Evolutionary conservation across 2,329 filamentous ascomycete species (phyloP).

Genomic region (Penicillium concentricum): DNA sequence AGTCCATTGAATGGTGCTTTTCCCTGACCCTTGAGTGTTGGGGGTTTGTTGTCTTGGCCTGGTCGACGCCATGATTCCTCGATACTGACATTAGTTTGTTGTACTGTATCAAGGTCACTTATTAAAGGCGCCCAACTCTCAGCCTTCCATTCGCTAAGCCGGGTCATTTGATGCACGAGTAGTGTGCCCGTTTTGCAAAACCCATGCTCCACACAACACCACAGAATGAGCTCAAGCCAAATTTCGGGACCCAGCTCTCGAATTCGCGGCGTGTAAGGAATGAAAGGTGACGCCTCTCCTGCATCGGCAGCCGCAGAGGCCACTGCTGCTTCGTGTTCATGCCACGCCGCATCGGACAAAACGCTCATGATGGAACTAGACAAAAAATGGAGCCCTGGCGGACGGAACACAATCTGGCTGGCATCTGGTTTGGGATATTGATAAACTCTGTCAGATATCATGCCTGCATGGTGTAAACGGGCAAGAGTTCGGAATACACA

Average conservation of each 20-base stretch:
- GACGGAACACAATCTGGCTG: conserved; percentile 35
- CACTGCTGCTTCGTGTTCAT: conserved; percentile 40
- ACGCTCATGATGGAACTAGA: conserved; percentile 48
- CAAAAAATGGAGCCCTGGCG: conserved; percentile 46
- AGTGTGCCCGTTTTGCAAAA: conserved; percentile 42
- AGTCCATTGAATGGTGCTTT: conserved; percentile 41
- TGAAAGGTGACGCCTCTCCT: conserved; percentile 40
- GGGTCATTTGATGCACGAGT: conserved; percentile 38
- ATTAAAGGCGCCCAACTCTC: conserved; percentile 42
- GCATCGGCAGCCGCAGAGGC: conserved; percentile 36
- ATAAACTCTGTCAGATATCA: conserved; percentile 46
- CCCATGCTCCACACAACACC: conserved; percentile 51
- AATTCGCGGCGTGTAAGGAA: conserved; percentile 42
- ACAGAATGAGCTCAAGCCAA: conserved; percentile 52
- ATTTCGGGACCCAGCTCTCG: conserved; percentile 48
- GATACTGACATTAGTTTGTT: conserved; percentile 36
- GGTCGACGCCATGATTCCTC: conserved; percentile 39
- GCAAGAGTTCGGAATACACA: conserved; percentile 46
- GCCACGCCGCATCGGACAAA: conserved; percentile 49
- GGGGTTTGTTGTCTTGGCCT: conserved; percentile 14
- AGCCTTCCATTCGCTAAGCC: conserved; percentile 38
- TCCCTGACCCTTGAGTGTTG: conserved; percentile 15
- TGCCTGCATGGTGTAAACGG: conserved; percentile 45
- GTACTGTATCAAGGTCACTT: conserved; percentile 25
- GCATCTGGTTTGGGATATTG: conserved; percentile 33